Conservation (phyloP, 768 basidiomycete species). For the Podaxis sp. region DNA sequence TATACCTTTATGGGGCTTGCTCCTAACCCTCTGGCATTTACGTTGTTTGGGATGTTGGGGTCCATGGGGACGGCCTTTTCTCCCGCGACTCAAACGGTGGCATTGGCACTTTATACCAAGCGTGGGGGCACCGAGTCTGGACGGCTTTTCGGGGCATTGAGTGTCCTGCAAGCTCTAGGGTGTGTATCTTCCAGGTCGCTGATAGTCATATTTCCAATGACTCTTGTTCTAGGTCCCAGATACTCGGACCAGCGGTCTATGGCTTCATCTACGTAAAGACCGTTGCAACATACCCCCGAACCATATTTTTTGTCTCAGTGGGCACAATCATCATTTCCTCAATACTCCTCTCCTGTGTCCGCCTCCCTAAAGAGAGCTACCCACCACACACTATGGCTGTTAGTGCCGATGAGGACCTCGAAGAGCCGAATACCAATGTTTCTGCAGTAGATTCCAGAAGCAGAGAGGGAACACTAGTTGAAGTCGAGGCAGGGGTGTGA, state of each 20-base stretch:
- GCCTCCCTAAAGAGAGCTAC: slow-evolving; percentile 24
- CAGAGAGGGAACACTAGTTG: background rate
- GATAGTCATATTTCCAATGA: background rate
- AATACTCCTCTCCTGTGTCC: slow-evolving; percentile 42
- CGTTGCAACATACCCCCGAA: slow-evolving; percentile 62
- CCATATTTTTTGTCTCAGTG: slow-evolving; percentile 61
- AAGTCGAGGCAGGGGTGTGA: background rate
- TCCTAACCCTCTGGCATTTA: slow-evolving; percentile 44
- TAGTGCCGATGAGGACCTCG: background rate
- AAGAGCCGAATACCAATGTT: background rate
- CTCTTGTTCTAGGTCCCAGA: slow-evolving; percentile 43
- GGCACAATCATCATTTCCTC: slow-evolving; percentile 37
- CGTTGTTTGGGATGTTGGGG: slow-evolving; percentile 40
- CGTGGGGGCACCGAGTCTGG: slow-evolving; percentile 61
- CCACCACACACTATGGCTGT: background rate
- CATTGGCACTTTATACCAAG: slow-evolving; percentile 59
- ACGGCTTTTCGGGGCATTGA: slow-evolving; percentile 74
- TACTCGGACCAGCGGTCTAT: slow-evolving; percentile 70
- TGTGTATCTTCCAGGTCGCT: slow-evolving; percentile 21
- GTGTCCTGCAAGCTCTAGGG: slow-evolving; percentile 69
- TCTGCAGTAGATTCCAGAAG: background rate
- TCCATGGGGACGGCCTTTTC: slow-evolving; percentile 60
- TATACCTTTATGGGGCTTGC: slow-evolving; percentile 49
- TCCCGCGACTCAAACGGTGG: slow-evolving; percentile 69
- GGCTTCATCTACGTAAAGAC: slow-evolving; percentile 69